These are phyloP conservation scores for Fragaria ananassa DNA, from an alignment of 306 rosid species.

Conservation along the genomic window DNA sequence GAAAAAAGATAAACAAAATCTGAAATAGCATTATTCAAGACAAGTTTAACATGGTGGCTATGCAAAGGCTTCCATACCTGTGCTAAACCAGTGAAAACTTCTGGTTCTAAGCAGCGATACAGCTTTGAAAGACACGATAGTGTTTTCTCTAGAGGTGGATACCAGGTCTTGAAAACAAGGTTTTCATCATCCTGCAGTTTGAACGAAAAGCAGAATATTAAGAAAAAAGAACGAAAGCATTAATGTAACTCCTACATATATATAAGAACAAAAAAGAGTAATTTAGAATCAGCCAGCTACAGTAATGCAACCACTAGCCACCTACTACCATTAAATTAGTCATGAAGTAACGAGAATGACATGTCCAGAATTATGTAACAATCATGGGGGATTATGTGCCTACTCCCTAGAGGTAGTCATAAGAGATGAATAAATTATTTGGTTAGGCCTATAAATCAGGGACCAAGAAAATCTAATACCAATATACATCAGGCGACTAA, in stretches of 20 bases:
- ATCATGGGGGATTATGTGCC: background rate
- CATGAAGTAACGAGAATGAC: background rate
- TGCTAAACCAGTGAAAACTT: constrained; percentile 93
- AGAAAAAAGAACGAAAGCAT: constrained; percentile 1
- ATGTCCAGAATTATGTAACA: background rate
- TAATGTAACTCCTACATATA: background rate
- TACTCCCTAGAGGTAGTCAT: constrained; percentile 7
- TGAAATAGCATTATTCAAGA: constrained; percentile 7
- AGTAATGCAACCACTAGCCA: background rate
- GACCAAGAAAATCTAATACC: background rate
- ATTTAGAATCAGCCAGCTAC: background rate
- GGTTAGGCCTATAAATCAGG: background rate
- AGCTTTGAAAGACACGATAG: constrained; percentile 89
- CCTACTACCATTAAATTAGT: background rate
- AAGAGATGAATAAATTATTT: background rate
- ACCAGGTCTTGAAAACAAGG: constrained; percentile 75
- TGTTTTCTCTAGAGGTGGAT: constrained; percentile 93
- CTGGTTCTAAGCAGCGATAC: constrained; percentile 87
- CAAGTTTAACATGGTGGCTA: background rate
- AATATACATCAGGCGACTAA: background rate
- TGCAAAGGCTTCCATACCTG: constrained; percentile 58
- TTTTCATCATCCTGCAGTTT: constrained; percentile 68
- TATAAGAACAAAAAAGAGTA: background rate
- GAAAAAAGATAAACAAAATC: constrained; percentile 21
- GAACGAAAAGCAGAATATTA: constrained; percentile 16